Evolutionary conservation across 1,284 basidiomycete genomes (phyloP).

Genomic region (Ceratobasidium sp.): DNA sequence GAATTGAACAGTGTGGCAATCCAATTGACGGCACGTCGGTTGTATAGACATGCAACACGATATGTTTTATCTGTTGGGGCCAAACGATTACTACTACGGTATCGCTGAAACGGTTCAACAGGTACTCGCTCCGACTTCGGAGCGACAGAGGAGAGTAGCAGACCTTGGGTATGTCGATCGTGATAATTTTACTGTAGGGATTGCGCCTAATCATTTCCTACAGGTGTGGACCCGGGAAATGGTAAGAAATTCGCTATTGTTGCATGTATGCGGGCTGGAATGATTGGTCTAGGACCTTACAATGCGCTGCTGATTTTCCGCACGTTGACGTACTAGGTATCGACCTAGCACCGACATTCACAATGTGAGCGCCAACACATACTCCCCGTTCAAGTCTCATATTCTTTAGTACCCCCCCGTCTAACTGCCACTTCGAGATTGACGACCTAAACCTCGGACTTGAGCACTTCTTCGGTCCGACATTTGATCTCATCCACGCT

Average conservation of each 20-base stretch:
- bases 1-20: no score
- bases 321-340: conserved; percentile 73
- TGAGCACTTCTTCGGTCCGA: conserved; percentile 76
- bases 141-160: conserved; percentile 65
- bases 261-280: not conserved
- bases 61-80: conserved; percentile 71
- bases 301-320: conserved; percentile 76
- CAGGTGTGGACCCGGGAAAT: conserved; percentile 74
- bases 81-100: conserved; percentile 32
- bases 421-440: conserved; percentile 65
- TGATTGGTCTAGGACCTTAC: conserved; percentile 73
- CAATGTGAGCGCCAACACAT: conserved; percentile 59
- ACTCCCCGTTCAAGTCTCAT: not conserved
- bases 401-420: conserved; percentile 36
- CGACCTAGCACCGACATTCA: conserved; percentile 79
- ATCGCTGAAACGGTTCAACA: conserved; percentile 55
- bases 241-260: conserved; percentile 65
- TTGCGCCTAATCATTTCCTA: not conserved
- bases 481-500: conserved; percentile 76
- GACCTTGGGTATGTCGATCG: conserved; percentile 63
- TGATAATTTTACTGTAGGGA: no score
- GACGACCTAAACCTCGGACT: conserved; percentile 84
- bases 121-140: conserved; percentile 18
- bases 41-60: conserved; percentile 69
- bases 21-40: no score